phyloP scores from a whole-genome alignment of 2,329 filamentous ascomycete species.

The Arthrobotrys sphaeroides region DNA sequence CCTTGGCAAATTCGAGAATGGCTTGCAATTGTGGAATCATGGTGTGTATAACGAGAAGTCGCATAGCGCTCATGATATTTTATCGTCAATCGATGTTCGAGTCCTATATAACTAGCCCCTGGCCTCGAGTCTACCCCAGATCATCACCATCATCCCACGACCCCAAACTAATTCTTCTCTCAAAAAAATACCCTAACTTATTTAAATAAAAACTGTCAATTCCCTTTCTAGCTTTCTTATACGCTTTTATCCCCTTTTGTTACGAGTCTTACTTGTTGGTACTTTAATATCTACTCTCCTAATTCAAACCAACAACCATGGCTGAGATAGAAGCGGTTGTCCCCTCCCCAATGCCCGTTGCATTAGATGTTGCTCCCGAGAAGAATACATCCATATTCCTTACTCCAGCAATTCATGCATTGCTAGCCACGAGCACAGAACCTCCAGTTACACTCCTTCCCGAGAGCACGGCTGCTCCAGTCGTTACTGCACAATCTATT shows the following conservation, averaged over 20 bases:
- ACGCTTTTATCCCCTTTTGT: background rate
- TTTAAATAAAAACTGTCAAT: too few species aligned
- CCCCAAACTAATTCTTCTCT: too few species aligned
- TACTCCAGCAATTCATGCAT: constrained; percentile 14
- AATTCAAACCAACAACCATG: background rate
- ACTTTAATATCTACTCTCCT: background rate
- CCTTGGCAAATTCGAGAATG: too few species aligned
- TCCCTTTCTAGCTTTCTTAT: too few species aligned
- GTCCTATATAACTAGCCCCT: too few species aligned
- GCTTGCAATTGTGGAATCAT: too few species aligned
- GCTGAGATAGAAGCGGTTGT: background rate
- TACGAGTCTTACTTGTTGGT: background rate
- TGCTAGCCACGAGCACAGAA: constrained; percentile 7
- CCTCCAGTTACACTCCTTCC: constrained; percentile 2
- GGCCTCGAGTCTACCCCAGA: too few species aligned
- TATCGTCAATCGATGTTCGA: too few species aligned
- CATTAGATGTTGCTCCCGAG: background rate
- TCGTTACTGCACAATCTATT: constrained; percentile 5
- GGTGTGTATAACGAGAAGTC: too few species aligned
- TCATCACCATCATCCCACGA: too few species aligned
- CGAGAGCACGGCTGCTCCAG: background rate
- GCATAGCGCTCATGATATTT: too few species aligned
- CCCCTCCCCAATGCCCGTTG: background rate
- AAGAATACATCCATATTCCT: constrained; percentile 14
- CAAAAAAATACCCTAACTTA: too few species aligned